Evolutionary conservation across 1,284 basidiomycete species (phyloP).

Genomic region (Pseudozyma thailandica): DNA sequence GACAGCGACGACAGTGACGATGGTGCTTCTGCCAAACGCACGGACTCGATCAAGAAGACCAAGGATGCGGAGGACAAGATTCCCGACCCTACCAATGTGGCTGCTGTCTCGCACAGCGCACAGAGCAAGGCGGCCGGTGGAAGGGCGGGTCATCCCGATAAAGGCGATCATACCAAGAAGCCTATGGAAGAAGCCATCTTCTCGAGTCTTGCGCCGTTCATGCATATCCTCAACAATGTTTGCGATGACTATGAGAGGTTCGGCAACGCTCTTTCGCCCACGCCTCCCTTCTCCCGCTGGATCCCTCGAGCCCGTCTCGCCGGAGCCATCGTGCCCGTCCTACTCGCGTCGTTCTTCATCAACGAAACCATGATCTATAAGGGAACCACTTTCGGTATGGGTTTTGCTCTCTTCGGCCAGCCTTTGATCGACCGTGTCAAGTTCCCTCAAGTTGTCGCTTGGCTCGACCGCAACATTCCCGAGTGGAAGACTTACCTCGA

Average conservation of each 20-base stretch:
- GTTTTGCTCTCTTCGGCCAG: conserved; percentile 73
- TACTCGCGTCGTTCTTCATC: conserved; percentile 70
- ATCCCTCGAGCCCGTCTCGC: conserved; percentile 65
- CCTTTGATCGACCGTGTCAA: conserved; percentile 70
- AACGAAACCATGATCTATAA: conserved; percentile 70
- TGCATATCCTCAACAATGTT: conserved; percentile 72
- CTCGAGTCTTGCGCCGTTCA: conserved; percentile 68
- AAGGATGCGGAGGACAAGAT: conserved; percentile 50
- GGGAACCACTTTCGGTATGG: conserved; percentile 70
- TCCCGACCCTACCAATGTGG: conserved; percentile 68
- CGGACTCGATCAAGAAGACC: conserved; percentile 21
- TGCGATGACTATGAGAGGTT: conserved; percentile 68
- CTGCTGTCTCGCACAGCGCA: conserved; percentile 61
- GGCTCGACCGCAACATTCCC: conserved; percentile 70
- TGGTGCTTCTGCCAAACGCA: conserved; percentile 20
- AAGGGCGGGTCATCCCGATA: conserved; percentile 42
- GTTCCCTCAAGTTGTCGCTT: conserved; percentile 59
- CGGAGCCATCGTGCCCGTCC: conserved; percentile 62
- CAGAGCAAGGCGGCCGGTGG: conserved; percentile 67
- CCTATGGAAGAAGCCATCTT: conserved; percentile 64
- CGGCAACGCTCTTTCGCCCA: conserved; percentile 69
- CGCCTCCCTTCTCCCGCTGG: conserved; percentile 68
- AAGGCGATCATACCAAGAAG: conserved; percentile 67
- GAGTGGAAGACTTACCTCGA: conserved; percentile 70
- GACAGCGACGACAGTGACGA: conserved; percentile 17